These are phyloP conservation scores for Oryza punctata DNA, from an alignment of 176 grass and related monocot genomes.

Conservation along the genomic window DNA sequence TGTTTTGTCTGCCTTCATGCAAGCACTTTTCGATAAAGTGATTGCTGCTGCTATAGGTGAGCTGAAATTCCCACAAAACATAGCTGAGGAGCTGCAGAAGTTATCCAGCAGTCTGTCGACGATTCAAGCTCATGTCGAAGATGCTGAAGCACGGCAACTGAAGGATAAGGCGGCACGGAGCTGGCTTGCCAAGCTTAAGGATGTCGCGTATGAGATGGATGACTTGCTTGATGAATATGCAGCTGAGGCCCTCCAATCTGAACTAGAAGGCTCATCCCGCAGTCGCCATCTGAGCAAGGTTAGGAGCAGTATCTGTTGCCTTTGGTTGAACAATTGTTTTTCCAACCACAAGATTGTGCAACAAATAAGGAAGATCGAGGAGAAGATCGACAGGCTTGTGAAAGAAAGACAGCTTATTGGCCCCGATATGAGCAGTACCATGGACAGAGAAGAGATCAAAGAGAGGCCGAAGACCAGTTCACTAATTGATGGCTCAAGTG, in stretches of 20 bases:
- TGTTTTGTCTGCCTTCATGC: conserved; percentile 73
- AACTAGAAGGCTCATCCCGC: conserved; percentile 35
- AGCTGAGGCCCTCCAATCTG: conserved; percentile 42
- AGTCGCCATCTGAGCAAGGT: conserved; percentile 54
- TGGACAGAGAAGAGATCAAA: conserved; percentile 38
- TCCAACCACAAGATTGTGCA: conserved; percentile 48
- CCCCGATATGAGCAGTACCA: conserved; percentile 35
- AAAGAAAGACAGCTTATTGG: conserved; percentile 60
- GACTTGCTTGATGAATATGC: conserved; percentile 65
- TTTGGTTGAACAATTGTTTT: conserved; percentile 47
- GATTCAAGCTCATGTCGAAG: conserved; percentile 69
- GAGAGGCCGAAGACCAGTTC: conserved; percentile 65
- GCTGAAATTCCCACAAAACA: conserved; percentile 40
- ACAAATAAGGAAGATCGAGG: conserved; percentile 46
- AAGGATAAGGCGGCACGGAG: conserved; percentile 47
- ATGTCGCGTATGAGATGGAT: conserved; percentile 67
- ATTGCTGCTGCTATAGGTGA: conserved; percentile 50
- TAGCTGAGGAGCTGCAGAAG: conserved; percentile 55
- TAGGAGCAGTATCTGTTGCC: conserved; percentile 37
- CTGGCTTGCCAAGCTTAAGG: conserved; percentile 74
- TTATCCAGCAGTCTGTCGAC: conserved; percentile 49
- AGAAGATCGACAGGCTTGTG: conserved; percentile 58
- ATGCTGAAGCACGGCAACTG: conserved; percentile 68
- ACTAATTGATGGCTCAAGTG: conserved; percentile 51
- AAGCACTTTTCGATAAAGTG: conserved; percentile 72